These are phyloP conservation scores for Amanita muscaria DNA, from an alignment of 768 basidiomycete species.

Conservation along the genomic window DNA sequence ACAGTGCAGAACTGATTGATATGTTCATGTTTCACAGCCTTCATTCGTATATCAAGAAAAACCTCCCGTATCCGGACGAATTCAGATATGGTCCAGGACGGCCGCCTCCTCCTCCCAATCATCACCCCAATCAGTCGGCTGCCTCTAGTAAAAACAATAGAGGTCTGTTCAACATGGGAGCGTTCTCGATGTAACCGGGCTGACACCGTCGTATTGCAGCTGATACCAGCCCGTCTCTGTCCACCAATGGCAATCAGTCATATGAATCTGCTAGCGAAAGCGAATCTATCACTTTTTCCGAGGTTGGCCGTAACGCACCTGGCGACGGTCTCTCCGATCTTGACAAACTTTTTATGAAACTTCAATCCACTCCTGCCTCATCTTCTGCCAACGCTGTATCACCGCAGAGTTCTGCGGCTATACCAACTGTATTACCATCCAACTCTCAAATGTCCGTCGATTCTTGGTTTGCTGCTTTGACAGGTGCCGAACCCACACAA, in stretches of 20 bases:
- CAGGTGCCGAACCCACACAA: slow-evolving; percentile 16
- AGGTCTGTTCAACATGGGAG: not conserved
- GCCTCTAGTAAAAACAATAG: slow-evolving; percentile 14
- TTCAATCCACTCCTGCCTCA: slow-evolving; percentile 20
- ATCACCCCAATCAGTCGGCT: slow-evolving; percentile 21
- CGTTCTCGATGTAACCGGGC: not conserved
- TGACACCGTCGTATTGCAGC: too few relatives aligned
- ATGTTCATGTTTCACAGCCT: slow-evolving; percentile 30
- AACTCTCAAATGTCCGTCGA: slow-evolving; percentile 38
- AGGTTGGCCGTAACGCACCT: slow-evolving; percentile 2
- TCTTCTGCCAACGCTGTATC: slow-evolving; percentile 8
- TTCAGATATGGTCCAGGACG: slow-evolving; percentile 61
- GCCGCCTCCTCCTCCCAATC: slow-evolving; percentile 55
- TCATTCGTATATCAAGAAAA: slow-evolving; percentile 57
- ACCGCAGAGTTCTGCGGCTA: slow-evolving; percentile 4
- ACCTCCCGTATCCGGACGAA: slow-evolving; percentile 62
- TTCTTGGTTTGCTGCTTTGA: slow-evolving; percentile 36
- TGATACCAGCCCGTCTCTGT: slow-evolving; percentile 2
- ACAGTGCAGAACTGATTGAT: slow-evolving; percentile 4
- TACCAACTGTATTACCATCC: slow-evolving; percentile 18
- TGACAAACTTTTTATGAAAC: slow-evolving; percentile 40
- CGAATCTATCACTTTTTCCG: not conserved
- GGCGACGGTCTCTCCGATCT: slow-evolving; percentile 31
- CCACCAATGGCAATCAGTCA: not conserved
- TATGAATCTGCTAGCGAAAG: slow-evolving; percentile 6